Base-by-base conservation (phyloP, 2,329 filamentous ascomycete genomes). In the Aschersonia sp. region DNA sequence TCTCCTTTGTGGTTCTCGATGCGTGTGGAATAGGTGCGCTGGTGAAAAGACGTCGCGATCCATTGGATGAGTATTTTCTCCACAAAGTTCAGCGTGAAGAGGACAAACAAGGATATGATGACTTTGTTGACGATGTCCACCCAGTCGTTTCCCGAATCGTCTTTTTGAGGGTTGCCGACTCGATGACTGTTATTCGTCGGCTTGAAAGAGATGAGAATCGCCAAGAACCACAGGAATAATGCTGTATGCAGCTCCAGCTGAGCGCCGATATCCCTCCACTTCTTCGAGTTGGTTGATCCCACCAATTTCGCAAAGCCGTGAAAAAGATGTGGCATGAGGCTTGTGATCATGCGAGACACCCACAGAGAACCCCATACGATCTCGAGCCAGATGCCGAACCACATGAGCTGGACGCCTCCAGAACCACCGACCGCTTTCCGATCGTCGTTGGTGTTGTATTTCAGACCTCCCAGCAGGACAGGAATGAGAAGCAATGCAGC, bases 341-440 rank as follows among this genome's bases (percentile, higher is more conserved):
- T 69, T 4, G 72, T 74, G 41, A 71, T 54, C 58, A 78, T 74
- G 10, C 74, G 69, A 1, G 73, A 83, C 22, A 83, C 82, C 90
- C 90, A 97, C 0, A 95, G 71, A 0, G 87, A 87, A 52, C 90
- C 72, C 90, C 90, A 97, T 30, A 95, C 74, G 41, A 95, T 87
- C 63, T 95, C 86, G 14, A 95, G 73, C 90, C 90, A 97, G 52
- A 95, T 87, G 32, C 85, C 85, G 59, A 97, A 95, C 90, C 90
- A 97, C 50, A 87, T 69, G 43, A 95, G 68, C 52, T 79, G 59
- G 0, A 95, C 87, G 22, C 83, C 87, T 1, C 87, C 87, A 3
- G 83, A 75, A 2, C 73, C 74, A 6, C 74, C 74, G 10, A 76
- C 78, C 2, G 83, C 60, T 10, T 64, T 58, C 22, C 22, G 22